These are phyloP conservation scores for Mycosarcoma mackinlayi DNA, from an alignment of 1,284 basidiomycete genomes.

Conservation along the genomic window DNA sequence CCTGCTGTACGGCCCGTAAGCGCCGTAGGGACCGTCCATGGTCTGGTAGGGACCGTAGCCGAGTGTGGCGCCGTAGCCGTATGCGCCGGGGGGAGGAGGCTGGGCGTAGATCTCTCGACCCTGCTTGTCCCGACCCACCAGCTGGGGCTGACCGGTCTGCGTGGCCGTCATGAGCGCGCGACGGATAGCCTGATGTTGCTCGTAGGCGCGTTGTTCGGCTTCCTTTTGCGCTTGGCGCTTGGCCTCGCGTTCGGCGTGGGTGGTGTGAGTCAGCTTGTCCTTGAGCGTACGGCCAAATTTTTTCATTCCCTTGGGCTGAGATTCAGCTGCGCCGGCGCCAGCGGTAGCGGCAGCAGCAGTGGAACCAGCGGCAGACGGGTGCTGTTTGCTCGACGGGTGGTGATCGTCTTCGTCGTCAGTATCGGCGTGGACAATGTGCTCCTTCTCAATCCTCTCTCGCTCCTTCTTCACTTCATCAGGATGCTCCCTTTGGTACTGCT, in stretches of 20 bases:
- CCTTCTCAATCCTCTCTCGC: conserved; percentile 21
- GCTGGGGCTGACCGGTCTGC: conserved; percentile 50
- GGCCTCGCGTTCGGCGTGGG: conserved; percentile 60
- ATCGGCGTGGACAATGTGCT: conserved; percentile 42
- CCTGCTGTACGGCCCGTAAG: conserved; percentile 34
- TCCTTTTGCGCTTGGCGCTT: conserved; percentile 48
- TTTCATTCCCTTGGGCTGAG: conserved; percentile 39
- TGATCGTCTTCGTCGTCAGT: conserved; percentile 50
- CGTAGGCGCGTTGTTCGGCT: conserved; percentile 50
- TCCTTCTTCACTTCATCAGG: conserved; percentile 26
- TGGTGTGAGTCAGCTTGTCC: conserved; percentile 65
- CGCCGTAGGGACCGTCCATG: conserved; percentile 34
- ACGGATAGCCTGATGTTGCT: conserved; percentile 43
- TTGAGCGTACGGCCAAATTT: conserved; percentile 63
- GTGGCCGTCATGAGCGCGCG: conserved; percentile 35
- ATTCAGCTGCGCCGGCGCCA: neutral
- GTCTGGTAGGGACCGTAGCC: conserved; percentile 52
- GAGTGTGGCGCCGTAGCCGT: conserved; percentile 36
- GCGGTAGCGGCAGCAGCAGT: neutral
- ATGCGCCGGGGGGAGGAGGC: conserved; percentile 45
- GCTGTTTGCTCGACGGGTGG: neutral
- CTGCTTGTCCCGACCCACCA: conserved; percentile 41
- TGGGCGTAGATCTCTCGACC: conserved; percentile 54
- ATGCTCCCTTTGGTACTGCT: conserved; percentile 39
- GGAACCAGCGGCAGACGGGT: neutral